Base-by-base conservation (phyloP, 1,284 basidiomycete species). In the Coniferiporia sulphurascens region DNA sequence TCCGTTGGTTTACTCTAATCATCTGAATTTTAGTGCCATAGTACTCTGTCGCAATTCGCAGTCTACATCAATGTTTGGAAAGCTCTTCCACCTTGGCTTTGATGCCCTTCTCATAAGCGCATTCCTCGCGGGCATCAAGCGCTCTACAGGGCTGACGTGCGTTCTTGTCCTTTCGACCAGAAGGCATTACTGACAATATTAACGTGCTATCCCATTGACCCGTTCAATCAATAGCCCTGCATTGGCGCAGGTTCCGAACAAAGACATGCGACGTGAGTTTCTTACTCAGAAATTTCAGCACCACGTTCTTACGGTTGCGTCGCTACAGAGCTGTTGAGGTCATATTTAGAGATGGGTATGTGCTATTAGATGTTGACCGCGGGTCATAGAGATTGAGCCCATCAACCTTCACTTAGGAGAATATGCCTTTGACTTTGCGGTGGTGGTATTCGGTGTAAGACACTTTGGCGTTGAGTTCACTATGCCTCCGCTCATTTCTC, bases 141-240 rank as follows among this genome's bases (percentile, higher is more conserved):
- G 91, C 32, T 84, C 87, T 1, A 93, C 91, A 0, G 90, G 90
- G 41, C 71, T 93, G 63, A 90, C 90, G 89, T 91, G 74, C 62
- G 87, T 76, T 13, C 43, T 8, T 21, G 12, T 27, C 49, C 15
- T 55, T 10, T 41, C 15, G 12, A 41, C 15, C 15, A 12, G 3
- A 4, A 12, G 15, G 9, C 38, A 41, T 27, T 5, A 27, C 27
- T 27, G 27, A 27, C 27, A 27, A n/a, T n/a, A n/a, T n/a, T n/a
- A n/a, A 5, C 27, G 2, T 27, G 27, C 27, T 27, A 27, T 5
- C 27, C 5, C 27, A 3, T 27, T 27, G 27, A 27, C 27, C 5
- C 27, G 27, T 5, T 27, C 5, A 5, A 27, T 27, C 4, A 52
- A 19, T 63, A 91, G 88, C 21, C 89, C 86, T 54, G 85, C 84